Evolutionary conservation across 768 basidiomycete genomes (phyloP), one percentile per base, ranked within the genome.

Genomic region (Termitomyces sp.): DNA sequence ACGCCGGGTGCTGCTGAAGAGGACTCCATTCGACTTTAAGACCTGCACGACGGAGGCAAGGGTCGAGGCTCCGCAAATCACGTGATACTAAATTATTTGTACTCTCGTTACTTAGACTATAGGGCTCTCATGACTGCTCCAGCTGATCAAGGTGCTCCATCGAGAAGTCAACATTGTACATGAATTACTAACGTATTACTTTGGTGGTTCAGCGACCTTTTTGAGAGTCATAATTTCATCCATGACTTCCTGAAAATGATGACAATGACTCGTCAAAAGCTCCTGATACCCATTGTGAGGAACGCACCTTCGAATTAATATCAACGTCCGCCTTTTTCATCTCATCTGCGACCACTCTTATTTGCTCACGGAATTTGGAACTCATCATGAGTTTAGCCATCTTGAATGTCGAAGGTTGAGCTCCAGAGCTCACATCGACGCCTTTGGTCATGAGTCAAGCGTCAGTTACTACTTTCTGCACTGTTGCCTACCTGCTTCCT

Each of bases 281-380:
- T 30, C 38, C 12, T 18, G 32, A 18, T 28, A 26, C 16, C 28
- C 6, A 58, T 51, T n/a, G 26, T 35, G 28, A 28, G 12, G 36
- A 23, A 64, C 78, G 55, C 63, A 86, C 87, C 71, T 82, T 77
- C 50, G 82, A 79, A 38, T 69, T 70, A 38, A 86, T 56, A 66
- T 88, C 81, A n/a, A 89, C 68, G 5, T 85, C 88, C 23, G 84
- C 83, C 36, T 82, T 83, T 54, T 80, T 67, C 61, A 88, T 67
- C 58, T 82, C 84, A 14, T 75, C 75, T 53, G 75, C 71, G 6
- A 86, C 72, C 43, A 71, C 72, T 62, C 74, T 73, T 33, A 79
- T 75, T 28, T 77, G 80, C 44, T 70, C 73, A 57, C 80, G 74
- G 59, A 88, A 86, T 58, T 82, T 82, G 1, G 80, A 64, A 61